Percentiles rank a stretch among this genome's conserved stretches.
phyloP scores from a whole-genome alignment of 2,329 filamentous ascomycete genomes.

The Alternaria incomplexa region DNA sequence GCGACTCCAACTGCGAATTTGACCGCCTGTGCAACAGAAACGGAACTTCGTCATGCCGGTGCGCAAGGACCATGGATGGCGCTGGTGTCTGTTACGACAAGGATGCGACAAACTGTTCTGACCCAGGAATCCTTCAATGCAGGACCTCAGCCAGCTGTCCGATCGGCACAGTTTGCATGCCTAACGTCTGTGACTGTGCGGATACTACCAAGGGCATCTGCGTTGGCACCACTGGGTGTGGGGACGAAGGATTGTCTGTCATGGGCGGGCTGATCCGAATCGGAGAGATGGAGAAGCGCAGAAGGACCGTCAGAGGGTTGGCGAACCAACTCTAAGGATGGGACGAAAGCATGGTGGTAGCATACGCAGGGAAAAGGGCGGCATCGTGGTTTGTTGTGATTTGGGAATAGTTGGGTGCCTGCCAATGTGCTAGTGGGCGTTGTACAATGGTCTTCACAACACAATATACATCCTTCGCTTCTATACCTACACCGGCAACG shows the following conservation, averaged over 20 bases:
- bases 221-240: slow-evolving; percentile 28
- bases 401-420: background rate
- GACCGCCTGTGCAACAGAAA: slow-evolving; percentile 32
- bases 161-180: slow-evolving; percentile 25
- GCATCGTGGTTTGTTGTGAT: background rate
- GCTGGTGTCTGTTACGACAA: slow-evolving; percentile 41
- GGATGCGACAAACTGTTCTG: slow-evolving; percentile 18
- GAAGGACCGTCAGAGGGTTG: slow-evolving; percentile 3
- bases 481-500: background rate
- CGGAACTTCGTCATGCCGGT: slow-evolving; percentile 32
- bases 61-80: slow-evolving; percentile 28
- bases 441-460: slow-evolving; percentile 2
- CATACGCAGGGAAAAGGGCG: background rate
- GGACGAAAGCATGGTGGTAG: background rate
- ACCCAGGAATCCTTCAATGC: background rate
- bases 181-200: slow-evolving; percentile 22
- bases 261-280: slow-evolving; percentile 20
- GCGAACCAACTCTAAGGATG: background rate
- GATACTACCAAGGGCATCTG: slow-evolving; percentile 20
- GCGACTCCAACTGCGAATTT: slow-evolving; percentile 37
- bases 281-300: slow-evolving; percentile 20
- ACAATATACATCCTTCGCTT: slow-evolving; percentile 12
- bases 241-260: slow-evolving; percentile 13
- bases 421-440: background rate
- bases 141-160: slow-evolving; percentile 10